A percentile compares a stretch with the other conserved stretches of the same genome.
These are phyloP conservation scores for Helminthosporium solani DNA, from an alignment of 2,329 filamentous ascomycete genomes.

Conservation along the genomic window DNA sequence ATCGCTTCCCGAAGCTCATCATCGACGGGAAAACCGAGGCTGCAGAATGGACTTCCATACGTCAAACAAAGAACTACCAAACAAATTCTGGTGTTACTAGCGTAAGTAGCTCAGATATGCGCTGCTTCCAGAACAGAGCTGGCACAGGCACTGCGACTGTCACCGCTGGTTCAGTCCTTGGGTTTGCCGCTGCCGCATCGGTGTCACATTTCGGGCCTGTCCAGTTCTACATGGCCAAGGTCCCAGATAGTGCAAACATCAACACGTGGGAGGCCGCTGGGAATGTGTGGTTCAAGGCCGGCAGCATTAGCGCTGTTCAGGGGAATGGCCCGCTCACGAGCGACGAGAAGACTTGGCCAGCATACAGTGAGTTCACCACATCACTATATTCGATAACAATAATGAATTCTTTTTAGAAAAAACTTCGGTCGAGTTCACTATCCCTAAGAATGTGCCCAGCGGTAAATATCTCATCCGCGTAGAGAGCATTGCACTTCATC, in stretches of 20 bases:
- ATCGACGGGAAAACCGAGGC: constrained; percentile 33
- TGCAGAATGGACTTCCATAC: constrained; percentile 49
- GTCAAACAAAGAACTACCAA: constrained; percentile 54
- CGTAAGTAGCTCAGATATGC: constrained; percentile 51
- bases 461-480: constrained; percentile 49
- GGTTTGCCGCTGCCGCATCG: constrained; percentile 47
- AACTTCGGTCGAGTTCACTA: constrained; percentile 34
- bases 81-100: constrained; percentile 53
- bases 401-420: constrained; percentile 15
- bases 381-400: neutral
- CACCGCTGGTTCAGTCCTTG: constrained; percentile 48
- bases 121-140: constrained; percentile 52
- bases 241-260: constrained; percentile 25
- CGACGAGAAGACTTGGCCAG: constrained; percentile 29
- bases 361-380: constrained; percentile 20
- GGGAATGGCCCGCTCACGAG: constrained; percentile 23
- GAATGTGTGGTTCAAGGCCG: constrained; percentile 37
- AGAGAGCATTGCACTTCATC: constrained; percentile 50
- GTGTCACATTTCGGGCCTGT: constrained; percentile 57
- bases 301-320: constrained; percentile 22
- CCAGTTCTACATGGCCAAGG: constrained; percentile 58
- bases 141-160: constrained; percentile 47
- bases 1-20: constrained; percentile 30
- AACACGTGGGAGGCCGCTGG: constrained; percentile 31
- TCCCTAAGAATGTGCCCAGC: constrained; percentile 42